Conservation (phyloP, 1,284 basidiomycete genomes). For the Sporisorium graminicola region DNA sequence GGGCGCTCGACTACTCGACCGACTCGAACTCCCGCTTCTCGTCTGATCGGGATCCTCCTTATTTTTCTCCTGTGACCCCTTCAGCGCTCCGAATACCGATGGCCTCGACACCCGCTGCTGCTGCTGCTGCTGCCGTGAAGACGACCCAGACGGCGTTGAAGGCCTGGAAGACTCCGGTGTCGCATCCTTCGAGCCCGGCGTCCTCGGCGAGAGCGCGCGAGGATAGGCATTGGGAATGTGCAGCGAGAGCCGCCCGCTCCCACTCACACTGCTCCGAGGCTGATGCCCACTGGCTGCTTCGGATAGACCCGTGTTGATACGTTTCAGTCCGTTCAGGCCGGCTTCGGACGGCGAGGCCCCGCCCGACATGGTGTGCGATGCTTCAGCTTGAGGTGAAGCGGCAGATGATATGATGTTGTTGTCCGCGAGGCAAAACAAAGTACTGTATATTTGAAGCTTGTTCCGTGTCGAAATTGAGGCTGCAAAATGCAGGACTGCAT, state of each 20-base stretch:
- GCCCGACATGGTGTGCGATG: slow-evolving; percentile 1
- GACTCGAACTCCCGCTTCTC: not conserved
- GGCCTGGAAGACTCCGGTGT: slow-evolving; percentile 12
- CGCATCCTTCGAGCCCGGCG: slow-evolving; percentile 1
- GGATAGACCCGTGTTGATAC: slow-evolving; percentile 34
- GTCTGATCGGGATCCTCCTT: not conserved
- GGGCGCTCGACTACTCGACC: not conserved
- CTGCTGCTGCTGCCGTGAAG: not conserved
- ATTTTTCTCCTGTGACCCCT: slow-evolving; percentile 4
- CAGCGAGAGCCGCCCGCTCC: slow-evolving; percentile 25
- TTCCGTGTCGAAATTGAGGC: not conserved
- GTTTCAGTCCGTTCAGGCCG: slow-evolving; percentile 4
- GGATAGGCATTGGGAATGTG: slow-evolving; percentile 46
- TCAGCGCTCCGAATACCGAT: slow-evolving; percentile 19
- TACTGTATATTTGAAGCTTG: too few species aligned
- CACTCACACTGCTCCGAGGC: slow-evolving; percentile 20
- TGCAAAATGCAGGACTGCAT: not conserved
- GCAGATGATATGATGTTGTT: not conserved
- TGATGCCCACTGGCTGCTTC: slow-evolving; percentile 2
- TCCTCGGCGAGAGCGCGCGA: slow-evolving; percentile 13
- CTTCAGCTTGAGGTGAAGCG: not conserved
- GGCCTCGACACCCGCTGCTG: not conserved
- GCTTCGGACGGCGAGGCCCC: not conserved
- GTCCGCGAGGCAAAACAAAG: not conserved
- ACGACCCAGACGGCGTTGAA: not conserved